Evolutionary conservation across 768 basidiomycete species (phyloP).

Genomic region (Rhizopogon roseolus): DNA sequence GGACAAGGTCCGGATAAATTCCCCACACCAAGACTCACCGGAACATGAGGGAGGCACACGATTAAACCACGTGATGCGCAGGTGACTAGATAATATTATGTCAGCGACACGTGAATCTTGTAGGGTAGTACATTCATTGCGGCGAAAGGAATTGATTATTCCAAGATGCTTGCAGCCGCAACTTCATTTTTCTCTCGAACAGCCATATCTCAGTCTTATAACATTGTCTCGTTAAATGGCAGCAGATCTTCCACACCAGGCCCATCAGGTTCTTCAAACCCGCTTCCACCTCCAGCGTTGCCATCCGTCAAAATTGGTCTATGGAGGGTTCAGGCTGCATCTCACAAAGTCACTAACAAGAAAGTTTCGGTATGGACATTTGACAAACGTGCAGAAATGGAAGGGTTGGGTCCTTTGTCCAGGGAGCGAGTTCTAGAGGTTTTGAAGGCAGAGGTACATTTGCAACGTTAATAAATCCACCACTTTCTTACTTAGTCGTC

Average conservation of each 20-base stretch:
- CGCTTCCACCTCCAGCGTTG: constrained; percentile 38
- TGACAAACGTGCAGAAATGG: constrained; percentile 80
- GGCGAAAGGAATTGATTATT: no score
- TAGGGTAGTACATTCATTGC: neutral
- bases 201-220: constrained; percentile 77
- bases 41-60: neutral
- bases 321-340: constrained; percentile 85
- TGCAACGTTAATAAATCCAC: constrained; percentile 6
- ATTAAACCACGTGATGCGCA: neutral
- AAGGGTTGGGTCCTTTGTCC: constrained; percentile 56
- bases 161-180: constrained; percentile 71
- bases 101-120: constrained; percentile 3
- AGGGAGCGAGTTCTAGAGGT: constrained; percentile 79
- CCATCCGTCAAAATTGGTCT: constrained; percentile 70
- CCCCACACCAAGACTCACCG: no score
- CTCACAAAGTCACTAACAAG: constrained; percentile 86
- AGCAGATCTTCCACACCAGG: constrained; percentile 35
- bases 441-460: constrained; percentile 80
- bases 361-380: constrained; percentile 90
- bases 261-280: constrained; percentile 25
- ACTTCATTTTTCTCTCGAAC: constrained; percentile 80
- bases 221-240: constrained; percentile 40
- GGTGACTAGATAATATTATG: neutral
- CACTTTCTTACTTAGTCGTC: neutral
- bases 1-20: neutral